Conservation (phyloP, 805 yeast genomes). For the Torulaspora indica region DNA sequence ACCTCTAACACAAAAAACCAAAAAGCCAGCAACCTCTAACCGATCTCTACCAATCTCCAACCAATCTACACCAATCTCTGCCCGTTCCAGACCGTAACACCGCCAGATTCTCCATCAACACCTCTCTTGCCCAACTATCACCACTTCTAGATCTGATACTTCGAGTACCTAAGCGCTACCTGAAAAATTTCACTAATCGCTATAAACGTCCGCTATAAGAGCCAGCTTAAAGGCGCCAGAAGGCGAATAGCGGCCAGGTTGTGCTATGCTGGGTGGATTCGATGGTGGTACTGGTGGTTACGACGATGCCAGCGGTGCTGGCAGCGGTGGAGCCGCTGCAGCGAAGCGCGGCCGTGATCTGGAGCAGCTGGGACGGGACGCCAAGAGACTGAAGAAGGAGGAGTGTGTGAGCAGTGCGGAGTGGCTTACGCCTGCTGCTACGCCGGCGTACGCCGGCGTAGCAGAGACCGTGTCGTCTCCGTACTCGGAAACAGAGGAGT, state of each 20-base stretch:
- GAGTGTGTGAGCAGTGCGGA: not conserved
- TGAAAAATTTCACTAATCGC: constrained; percentile 5
- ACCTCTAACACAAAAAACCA: not conserved
- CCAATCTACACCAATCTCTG: too few relatives aligned
- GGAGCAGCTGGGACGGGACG: not conserved
- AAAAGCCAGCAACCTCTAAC: too few relatives aligned
- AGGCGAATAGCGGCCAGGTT: too few relatives aligned
- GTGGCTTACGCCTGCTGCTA: constrained; percentile 11
- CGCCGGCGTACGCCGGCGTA: constrained; percentile 8
- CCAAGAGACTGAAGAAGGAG: constrained; percentile 5
- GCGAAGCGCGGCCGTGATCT: constrained; percentile 6
- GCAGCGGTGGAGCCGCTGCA: not conserved
- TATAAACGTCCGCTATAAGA: constrained; percentile 2
- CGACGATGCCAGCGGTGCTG: not conserved
- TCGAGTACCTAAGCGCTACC: too few relatives aligned
- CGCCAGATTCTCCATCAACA: too few relatives aligned
- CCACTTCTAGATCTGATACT: too few relatives aligned
- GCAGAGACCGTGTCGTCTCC: constrained; percentile 10
- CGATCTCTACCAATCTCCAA: too few relatives aligned
- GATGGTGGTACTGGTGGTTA: too few relatives aligned
- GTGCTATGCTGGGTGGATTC: constrained; percentile 7
- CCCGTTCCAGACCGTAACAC: too few relatives aligned
- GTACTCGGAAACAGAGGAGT: constrained; percentile 30
- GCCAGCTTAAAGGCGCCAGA: too few relatives aligned
- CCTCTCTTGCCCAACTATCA: too few relatives aligned